Evolutionary conservation across 2,329 filamentous ascomycete genomes (phyloP).

Genomic region (Tolypocladium ovalisporum): DNA sequence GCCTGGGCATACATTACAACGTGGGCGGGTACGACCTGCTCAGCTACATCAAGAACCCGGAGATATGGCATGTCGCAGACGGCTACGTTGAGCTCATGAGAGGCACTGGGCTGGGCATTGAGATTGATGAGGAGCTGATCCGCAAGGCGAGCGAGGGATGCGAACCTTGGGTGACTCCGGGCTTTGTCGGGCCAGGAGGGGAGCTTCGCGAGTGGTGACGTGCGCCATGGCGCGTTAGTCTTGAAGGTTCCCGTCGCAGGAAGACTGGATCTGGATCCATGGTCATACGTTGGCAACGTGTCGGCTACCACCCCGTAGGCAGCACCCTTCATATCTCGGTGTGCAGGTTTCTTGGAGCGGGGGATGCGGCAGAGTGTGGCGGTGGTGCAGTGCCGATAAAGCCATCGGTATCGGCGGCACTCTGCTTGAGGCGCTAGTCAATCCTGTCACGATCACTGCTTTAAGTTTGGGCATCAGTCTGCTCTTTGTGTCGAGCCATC

Average conservation of each 20-base stretch:
- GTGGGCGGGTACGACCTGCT: constrained; percentile 52
- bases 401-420: constrained; percentile 37
- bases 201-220: constrained; percentile 56
- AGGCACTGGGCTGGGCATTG: constrained; percentile 56
- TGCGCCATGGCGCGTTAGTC: not conserved
- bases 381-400: constrained; percentile 52
- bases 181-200: constrained; percentile 57
- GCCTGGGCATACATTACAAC: constrained; percentile 71
- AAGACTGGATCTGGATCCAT: not conserved
- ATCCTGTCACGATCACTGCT: not conserved
- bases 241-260: not conserved
- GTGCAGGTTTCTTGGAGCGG: too few species aligned
- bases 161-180: constrained; percentile 53
- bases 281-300: not conserved
- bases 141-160: constrained; percentile 45
- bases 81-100: constrained; percentile 52
- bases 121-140: constrained; percentile 60
- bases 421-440: constrained; percentile 26
- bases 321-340: not conserved
- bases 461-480: not conserved
- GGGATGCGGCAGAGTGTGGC: not conserved
- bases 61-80: constrained; percentile 54
- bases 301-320: not conserved
- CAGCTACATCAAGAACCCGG: constrained; percentile 54
- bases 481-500: not conserved